These are phyloP conservation scores for Globisporangium yorkense DNA, from an alignment of 352 stramenopile genomes.

Conservation along the genomic window DNA sequence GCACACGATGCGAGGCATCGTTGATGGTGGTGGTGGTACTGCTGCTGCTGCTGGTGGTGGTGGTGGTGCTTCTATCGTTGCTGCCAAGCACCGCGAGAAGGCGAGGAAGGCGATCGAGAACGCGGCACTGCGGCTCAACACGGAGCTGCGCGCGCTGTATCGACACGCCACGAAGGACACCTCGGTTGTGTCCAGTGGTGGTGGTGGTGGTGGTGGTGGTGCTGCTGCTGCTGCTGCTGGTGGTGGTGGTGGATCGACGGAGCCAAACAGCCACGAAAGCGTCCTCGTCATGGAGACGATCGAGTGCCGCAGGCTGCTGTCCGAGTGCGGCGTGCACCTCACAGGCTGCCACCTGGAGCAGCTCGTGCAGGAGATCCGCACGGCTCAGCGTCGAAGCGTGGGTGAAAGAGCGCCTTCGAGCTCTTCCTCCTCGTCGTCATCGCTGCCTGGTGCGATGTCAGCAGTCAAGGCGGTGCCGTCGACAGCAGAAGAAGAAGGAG, in stretches of 20 bases:
- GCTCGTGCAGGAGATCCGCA: slow-evolving; percentile 29
- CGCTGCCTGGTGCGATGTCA: too few species aligned
- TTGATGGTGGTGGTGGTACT: not conserved
- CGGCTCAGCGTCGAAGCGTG: slow-evolving; percentile 27
- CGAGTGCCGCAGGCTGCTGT: slow-evolving; percentile 42
- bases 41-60: not conserved
- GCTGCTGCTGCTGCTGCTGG: too few species aligned
- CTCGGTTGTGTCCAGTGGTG: too few species aligned
- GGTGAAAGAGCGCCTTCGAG: slow-evolving; percentile 3
- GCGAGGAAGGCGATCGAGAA: slow-evolving; percentile 43
- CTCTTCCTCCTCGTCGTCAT: not conserved
- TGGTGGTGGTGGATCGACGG: slow-evolving; percentile 3
- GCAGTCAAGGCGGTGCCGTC: too few species aligned
- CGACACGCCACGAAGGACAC: slow-evolving; percentile 36
- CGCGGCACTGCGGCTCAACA: slow-evolving; percentile 52
- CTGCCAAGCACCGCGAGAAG: slow-evolving; percentile 22
- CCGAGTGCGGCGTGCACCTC: slow-evolving; percentile 35
- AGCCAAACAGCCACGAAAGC: slow-evolving; percentile 15
- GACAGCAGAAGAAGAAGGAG: too few species aligned
- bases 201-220: too few species aligned
- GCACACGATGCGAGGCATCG: not conserved
- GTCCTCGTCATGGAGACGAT: slow-evolving; percentile 38
- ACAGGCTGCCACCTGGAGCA: slow-evolving; percentile 31
- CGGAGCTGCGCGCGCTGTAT: slow-evolving; percentile 53
- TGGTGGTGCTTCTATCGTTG: too few species aligned